Conservation (phyloP, 2,329 filamentous ascomycete species). For the Cladosporium sp. region DNA sequence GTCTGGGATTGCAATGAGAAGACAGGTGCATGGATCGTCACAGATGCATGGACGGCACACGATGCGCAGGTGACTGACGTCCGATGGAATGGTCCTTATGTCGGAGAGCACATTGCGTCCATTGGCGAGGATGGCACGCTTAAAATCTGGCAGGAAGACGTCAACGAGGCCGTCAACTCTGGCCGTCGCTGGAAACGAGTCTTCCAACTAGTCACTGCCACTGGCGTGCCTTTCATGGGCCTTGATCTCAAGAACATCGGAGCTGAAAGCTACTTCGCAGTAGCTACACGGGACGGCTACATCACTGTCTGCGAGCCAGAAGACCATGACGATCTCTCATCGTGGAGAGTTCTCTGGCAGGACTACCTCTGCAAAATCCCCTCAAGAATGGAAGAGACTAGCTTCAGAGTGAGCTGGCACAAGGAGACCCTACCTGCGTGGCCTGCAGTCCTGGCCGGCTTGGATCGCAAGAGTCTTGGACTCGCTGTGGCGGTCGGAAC, state of each 20-base stretch:
- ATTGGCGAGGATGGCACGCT: constrained; percentile 87
- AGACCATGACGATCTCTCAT: constrained; percentile 72
- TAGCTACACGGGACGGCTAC: constrained; percentile 77
- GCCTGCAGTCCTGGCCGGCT: constrained; percentile 72
- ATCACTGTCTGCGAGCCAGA: constrained; percentile 81
- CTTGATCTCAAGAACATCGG: constrained; percentile 84
- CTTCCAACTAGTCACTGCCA: constrained; percentile 59
- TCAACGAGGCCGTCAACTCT: constrained; percentile 66
- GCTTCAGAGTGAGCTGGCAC: constrained; percentile 83
- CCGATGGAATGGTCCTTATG: constrained; percentile 87
- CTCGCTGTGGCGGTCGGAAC: constrained; percentile 85
- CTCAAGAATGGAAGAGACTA: constrained; percentile 75
- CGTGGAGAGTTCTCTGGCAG: constrained; percentile 72
- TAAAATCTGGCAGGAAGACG: constrained; percentile 90
- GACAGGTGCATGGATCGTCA: constrained; percentile 71
- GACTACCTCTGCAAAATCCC: constrained; percentile 69
- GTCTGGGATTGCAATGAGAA: constrained; percentile 79
- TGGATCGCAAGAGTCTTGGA: constrained; percentile 72
- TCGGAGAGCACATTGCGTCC: constrained; percentile 82
- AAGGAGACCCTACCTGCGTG: constrained; percentile 80
- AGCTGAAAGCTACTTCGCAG: constrained; percentile 77
- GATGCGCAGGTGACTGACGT: constrained; percentile 87
- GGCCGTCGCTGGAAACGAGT: constrained; percentile 77
- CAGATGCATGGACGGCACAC: constrained; percentile 86
- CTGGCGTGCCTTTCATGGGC: constrained; percentile 67